These are phyloP conservation scores for Nemania abortiva DNA, from an alignment of 2,329 filamentous ascomycete species.

Conservation along the genomic window DNA sequence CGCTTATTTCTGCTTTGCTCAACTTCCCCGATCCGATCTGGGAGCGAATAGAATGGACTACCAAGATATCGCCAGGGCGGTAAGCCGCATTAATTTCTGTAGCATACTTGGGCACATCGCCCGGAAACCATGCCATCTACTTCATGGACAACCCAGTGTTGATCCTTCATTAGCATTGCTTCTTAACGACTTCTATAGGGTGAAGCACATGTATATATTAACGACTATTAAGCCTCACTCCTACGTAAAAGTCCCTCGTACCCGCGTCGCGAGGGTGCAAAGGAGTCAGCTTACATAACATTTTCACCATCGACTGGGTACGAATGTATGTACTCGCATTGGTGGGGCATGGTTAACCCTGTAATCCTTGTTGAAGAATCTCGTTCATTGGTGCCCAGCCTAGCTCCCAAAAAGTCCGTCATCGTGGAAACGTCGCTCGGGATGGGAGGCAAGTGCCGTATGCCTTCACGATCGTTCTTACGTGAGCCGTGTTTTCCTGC, in stretches of 20 bases:
- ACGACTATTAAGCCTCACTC: slow-evolving; percentile 28
- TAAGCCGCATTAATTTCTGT: neutral
- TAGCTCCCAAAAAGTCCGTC: slow-evolving; percentile 2
- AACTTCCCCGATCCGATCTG: neutral
- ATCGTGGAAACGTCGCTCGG: slow-evolving; percentile 22
- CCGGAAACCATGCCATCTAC: slow-evolving; percentile 3
- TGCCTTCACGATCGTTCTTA: slow-evolving; percentile 21
- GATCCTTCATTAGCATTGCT: slow-evolving; percentile 15
- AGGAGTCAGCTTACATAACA: slow-evolving; percentile 20
- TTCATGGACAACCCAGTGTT: slow-evolving; percentile 1
- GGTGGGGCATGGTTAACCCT: slow-evolving; percentile 7
- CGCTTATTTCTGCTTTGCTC: neutral
- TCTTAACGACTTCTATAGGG: slow-evolving; percentile 10
- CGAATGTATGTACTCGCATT: slow-evolving; percentile 9
- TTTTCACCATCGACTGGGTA: neutral
- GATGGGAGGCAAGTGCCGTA: slow-evolving; percentile 24
- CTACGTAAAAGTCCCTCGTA: slow-evolving; percentile 9
- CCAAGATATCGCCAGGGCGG: neutral
- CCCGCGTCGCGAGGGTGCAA: slow-evolving; percentile 18
- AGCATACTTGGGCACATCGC: neutral
- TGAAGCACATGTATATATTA: slow-evolving; percentile 10
- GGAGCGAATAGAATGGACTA: neutral
- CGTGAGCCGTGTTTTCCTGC: slow-evolving; percentile 28
- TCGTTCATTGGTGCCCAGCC: slow-evolving; percentile 8
- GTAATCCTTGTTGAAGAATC: slow-evolving; percentile 14